Base-by-base conservation (phyloP, 139 green algal species). In the Chloropicon primus region DNA sequence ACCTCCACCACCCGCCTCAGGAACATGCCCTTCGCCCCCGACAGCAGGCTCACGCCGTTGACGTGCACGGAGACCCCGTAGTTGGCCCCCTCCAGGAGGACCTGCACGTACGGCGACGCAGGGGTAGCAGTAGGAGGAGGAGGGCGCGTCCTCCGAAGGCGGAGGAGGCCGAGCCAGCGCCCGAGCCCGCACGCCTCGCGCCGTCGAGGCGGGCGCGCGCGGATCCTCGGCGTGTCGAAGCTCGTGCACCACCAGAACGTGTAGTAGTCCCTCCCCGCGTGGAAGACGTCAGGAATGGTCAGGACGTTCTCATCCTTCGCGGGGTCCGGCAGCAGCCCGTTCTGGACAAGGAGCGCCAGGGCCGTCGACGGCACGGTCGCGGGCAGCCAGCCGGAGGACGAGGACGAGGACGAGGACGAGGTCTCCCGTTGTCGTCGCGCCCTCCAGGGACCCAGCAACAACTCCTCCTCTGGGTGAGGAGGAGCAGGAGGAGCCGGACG, bases 31-130 rank as follows among this genome's bases (percentile, higher is more conserved):
- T 54, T 22, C 72, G 81, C 26, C 53, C 77, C 74, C 26, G 24
- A 28, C 21, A 76, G n/a, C 53, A 62, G 10, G 21, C 17, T 5
- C 28, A 62, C 80, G 72, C 22, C 84, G 84, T 26, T 84, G 17
- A 54, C 74, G 25, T n/a, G 21, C 2, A 27, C 73, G 23, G 2
- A n/a, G 25, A 27, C 24, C 0, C 74, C 81, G 25, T 85, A 85
- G 24, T 85, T 85, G 80, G 81, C 28, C 73, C 81, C 81, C 22
- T 76, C 71, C 25, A 85, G 82, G 24, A n/a, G 28, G 21, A 85
- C 74, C 81, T 74, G 81, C 27, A 81, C 79, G 1, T n/a, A n/a
- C n/a, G n/a, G n/a, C n/a, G n/a, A n/a, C n/a, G n/a, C n/a, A n/a
- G n/a, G n/a, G n/a, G n/a, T n/a, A n/a, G n/a, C n/a, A n/a, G n/a